Evolutionary conservation across 495 filamentous ascomycete genomes (phyloP), one percentile per base, ranked within the genome.

Genomic region (Trichoderma virens): DNA sequence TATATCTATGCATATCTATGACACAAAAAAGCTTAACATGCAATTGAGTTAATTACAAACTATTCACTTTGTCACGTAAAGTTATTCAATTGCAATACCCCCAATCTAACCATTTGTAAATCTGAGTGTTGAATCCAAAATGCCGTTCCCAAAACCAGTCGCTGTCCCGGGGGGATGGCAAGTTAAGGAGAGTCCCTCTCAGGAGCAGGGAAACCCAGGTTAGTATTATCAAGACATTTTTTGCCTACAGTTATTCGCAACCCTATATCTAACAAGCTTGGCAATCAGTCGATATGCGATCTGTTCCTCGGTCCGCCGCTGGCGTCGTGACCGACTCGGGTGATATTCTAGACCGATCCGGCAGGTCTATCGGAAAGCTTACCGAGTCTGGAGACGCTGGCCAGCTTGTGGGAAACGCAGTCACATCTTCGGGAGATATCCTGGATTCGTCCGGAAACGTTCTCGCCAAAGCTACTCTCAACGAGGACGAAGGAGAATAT

Each of bases 361-460:
- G 91, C 20, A 80, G 79, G 16, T 87, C 93, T 68, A 85, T 85
- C 67, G 91, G 91, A 20, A 86, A 88, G 25, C 83, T 96, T 7
- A 79, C 85, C 43, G 88, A 91, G 68, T 62, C 61, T 13, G 91
- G 90, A n/a, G 86, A 92, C 60, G 72, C 83, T 13, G 81, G 84
- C 72, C 80, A 80, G 60, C 81, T 96, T 64, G 81, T 91, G 65
- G 91, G 91, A 54, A 85, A 90, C 69, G 85, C 94, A 66, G 90
- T 90, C 79, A 87, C 87, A 67, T 90, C 93, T 69, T 82, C 83
- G 41, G 91, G 91, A 34, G 86, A 92, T 63, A 78, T 94, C 47
- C 83, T 94, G 62, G 91, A 90, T 34, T 79, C 78, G 43, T 90
- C 90, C 67, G 91, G 91, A 66, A 93, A 96, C 73, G 80, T 81